Conservation (phyloP, 2,329 filamentous ascomycete species). For the Teratosphaeria epicoccoides region DNA sequence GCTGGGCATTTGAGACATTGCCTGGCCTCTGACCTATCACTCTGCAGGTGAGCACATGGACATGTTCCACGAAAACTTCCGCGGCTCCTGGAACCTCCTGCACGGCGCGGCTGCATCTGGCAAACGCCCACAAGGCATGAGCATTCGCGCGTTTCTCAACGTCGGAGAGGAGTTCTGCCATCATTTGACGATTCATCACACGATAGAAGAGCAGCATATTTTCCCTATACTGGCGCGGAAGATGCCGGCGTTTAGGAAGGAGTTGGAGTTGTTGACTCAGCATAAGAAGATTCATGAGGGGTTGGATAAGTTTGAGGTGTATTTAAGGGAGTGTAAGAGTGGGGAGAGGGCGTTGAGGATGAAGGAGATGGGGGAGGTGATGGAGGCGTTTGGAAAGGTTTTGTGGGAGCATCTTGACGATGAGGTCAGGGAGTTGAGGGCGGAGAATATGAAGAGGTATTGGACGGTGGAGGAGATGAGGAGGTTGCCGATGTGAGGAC, state of each 20-base stretch:
- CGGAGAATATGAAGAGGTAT: conserved; percentile 79
- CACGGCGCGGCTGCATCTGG: conserved; percentile 52
- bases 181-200: conserved; percentile 66
- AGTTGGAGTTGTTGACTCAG: conserved; percentile 59
- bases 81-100: conserved; percentile 59
- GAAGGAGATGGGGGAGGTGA: conserved; percentile 53
- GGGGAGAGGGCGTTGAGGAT: conserved; percentile 52
- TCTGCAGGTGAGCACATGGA: conserved; percentile 58
- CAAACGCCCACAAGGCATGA: conserved; percentile 52
- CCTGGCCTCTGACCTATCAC: neutral
- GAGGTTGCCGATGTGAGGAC: conserved; percentile 56
- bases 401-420: conserved; percentile 76
- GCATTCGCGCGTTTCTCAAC: conserved; percentile 57
- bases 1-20: neutral
- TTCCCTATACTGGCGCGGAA: conserved; percentile 67
- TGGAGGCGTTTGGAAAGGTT: conserved; percentile 70
- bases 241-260: conserved; percentile 65
- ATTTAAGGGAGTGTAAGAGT: conserved; percentile 27
- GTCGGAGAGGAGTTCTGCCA: conserved; percentile 59
- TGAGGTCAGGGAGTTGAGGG: conserved; percentile 66
- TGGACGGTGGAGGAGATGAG: conserved; percentile 69
- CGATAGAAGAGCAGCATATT: conserved; percentile 70
- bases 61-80: conserved; percentile 66
- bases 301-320: conserved; percentile 25
- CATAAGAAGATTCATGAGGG: conserved; percentile 68